Conservation (phyloP, 352 stramenopile genomes). For the Plasmopara viticola region DNA sequence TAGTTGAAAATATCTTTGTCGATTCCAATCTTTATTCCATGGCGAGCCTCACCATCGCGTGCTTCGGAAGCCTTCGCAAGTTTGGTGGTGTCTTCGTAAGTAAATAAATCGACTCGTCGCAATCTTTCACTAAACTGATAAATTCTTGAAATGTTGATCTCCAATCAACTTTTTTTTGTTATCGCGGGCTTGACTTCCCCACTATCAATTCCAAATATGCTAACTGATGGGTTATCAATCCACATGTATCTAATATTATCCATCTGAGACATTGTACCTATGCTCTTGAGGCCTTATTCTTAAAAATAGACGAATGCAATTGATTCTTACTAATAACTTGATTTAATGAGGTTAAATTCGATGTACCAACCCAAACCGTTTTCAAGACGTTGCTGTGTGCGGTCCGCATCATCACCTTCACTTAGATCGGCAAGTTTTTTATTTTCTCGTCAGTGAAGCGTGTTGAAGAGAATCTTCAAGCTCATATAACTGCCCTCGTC, state of each 20-base stretch:
- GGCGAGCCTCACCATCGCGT: constrained; percentile 5
- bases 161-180: neutral
- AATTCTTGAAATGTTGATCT: neutral
- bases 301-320: too few relatives aligned
- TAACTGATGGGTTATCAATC: constrained; percentile 11
- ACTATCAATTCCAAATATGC: constrained; percentile 13
- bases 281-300: constrained; percentile 11
- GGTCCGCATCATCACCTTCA: too few relatives aligned
- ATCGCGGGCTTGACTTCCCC: constrained; percentile 7
- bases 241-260: constrained; percentile 16
- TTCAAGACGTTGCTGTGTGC: too few relatives aligned
- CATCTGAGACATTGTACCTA: constrained; percentile 8
- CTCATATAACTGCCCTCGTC: too few relatives aligned
- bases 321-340: too few relatives aligned
- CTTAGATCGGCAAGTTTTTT: too few relatives aligned
- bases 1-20: constrained; percentile 13
- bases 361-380: too few relatives aligned
- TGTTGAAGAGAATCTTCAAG: too few relatives aligned
- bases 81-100: constrained; percentile 4
- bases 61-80: constrained; percentile 5
- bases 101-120: constrained; percentile 5
- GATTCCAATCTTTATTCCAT: constrained; percentile 11
- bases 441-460: too few relatives aligned
- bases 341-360: too few relatives aligned
- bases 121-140: constrained; percentile 8